Evolutionary conservation across 768 basidiomycete species (phyloP), one percentile per base, ranked within the genome.

Genomic region (Heimioporus sp.): DNA sequence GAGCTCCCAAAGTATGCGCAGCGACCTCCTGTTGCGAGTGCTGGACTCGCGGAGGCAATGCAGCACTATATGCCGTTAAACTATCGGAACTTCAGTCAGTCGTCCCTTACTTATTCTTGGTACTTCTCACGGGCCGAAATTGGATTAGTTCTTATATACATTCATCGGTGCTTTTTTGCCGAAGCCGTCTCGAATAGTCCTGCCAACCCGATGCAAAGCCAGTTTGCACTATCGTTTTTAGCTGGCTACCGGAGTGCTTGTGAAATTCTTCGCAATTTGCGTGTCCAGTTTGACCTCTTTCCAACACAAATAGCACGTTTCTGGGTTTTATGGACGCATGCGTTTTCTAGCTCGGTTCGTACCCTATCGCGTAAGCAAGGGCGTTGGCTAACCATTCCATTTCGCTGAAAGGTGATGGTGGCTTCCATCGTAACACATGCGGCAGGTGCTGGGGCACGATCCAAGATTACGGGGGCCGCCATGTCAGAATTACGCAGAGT

Each of bases 81-180:
- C 61, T 90, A 89, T 64, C 78, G 83, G 1, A 80, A 86, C 59
- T 72, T 85, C 34, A 82, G 87, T 88, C 20, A 60, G 83, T 61
- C 66, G 4, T 34, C 17, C 15, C 43, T 40, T 48, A 8, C 42
- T 11, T 8, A 40, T 21, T 39, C 39, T 17, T 10, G 24, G 9
- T 30, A 19, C 19, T 20, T 38, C 37, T 12, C 10, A 19, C 40
- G 32, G 21, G 45, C 30, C 28, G 46, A 20, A 28, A 40, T 35
- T 5, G 5, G 28, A 5, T 2, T 51, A 88, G 86, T 83, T n/a
- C 72, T 88, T 31, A 69, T 88, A 10, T 87, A 87, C 62, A 78
- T 88, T 45, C 86, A 88, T 63, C 83, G 87, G 15, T 82, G 84
- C 58, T 89, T 86, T 73, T 87, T 90, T 57, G 83, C 86, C 4